phyloP scores from a whole-genome alignment of 148 eudicot species.

The Persicaria tinctoria region DNA sequence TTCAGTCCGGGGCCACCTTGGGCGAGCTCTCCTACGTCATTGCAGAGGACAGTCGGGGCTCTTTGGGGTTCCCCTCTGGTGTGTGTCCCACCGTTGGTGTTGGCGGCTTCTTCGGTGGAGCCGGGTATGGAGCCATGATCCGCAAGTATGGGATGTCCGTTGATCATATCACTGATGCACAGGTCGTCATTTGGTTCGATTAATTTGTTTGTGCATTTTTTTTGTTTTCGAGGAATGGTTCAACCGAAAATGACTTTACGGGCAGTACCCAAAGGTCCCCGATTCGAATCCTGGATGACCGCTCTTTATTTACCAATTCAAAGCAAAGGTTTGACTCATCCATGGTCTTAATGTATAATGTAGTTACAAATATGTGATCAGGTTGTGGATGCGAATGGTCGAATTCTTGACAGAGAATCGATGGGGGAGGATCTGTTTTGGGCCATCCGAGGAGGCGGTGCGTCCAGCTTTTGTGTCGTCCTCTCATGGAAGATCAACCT shows the following conservation, averaged over 20 bases:
- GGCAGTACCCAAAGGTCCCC: too few species aligned
- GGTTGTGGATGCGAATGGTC: slow-evolving; percentile 21
- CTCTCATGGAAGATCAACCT: slow-evolving; percentile 24
- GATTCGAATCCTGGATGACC: too few species aligned
- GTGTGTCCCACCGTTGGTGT: slow-evolving; percentile 28
- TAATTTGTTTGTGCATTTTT: background rate
- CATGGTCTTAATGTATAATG: background rate
- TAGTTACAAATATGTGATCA: background rate
- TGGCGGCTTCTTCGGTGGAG: slow-evolving; percentile 32
- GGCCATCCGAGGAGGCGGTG: slow-evolving; percentile 39
- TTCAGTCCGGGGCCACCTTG: slow-evolving; percentile 27
- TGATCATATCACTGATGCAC: slow-evolving; percentile 29
- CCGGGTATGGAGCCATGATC: slow-evolving; percentile 31
- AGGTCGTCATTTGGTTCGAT: slow-evolving; percentile 4
- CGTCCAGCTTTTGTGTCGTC: slow-evolving; percentile 28
- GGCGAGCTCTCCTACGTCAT: slow-evolving; percentile 31
- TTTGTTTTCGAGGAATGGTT: background rate
- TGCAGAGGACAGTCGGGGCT: slow-evolving; percentile 20
- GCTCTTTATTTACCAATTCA: background rate
- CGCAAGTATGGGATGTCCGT: slow-evolving; percentile 29
- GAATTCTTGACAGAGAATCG: slow-evolving; percentile 15
- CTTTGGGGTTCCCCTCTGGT: slow-evolving; percentile 30
- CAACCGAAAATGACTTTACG: background rate
- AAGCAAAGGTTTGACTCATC: background rate
- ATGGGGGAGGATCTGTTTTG: slow-evolving; percentile 40